Conservation (phyloP, 169 alveolate genomes). For the Eimeria acervulina region DNA sequence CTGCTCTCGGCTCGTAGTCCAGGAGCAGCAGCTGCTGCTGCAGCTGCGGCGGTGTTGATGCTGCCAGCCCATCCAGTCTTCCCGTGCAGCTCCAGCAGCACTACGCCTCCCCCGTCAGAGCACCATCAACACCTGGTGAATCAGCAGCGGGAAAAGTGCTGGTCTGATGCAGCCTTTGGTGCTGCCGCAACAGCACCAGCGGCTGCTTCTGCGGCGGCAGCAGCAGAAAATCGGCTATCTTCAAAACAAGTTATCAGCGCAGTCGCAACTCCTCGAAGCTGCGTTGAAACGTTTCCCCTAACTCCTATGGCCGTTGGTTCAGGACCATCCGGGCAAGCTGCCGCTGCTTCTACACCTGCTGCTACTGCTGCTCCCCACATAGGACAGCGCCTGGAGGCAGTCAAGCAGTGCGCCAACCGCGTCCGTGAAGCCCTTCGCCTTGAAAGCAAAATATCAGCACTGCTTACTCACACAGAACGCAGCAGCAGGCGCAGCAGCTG, state of each 20-base stretch:
- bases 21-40: conserved; percentile 37
- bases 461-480: conserved; percentile 15
- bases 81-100: conserved; percentile 2
- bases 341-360: conserved; percentile 7
- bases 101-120: background rate
- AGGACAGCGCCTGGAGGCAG: conserved; percentile 55
- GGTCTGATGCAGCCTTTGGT: background rate
- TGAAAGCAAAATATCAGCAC: conserved; percentile 33
- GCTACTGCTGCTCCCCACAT: background rate
- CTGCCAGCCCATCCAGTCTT: conserved; percentile 11
- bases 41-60: conserved; percentile 14
- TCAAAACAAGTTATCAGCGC: background rate
- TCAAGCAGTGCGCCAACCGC: conserved; percentile 47
- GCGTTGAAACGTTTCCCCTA: background rate
- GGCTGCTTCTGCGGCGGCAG: background rate
- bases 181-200: background rate
- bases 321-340: background rate
- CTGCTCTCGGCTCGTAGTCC: conserved; percentile 25
- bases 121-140: background rate
- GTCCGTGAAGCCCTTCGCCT: conserved; percentile 38
- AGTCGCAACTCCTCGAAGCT: background rate
- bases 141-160: conserved; percentile 9
- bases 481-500: conserved; percentile 15
- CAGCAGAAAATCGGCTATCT: background rate
- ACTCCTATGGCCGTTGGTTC: background rate